Percentiles rank a stretch among this genome's conserved stretches.
Conservation (phyloP, 768 basidiomycete species). For the Lyophyllum semitale region DNA sequence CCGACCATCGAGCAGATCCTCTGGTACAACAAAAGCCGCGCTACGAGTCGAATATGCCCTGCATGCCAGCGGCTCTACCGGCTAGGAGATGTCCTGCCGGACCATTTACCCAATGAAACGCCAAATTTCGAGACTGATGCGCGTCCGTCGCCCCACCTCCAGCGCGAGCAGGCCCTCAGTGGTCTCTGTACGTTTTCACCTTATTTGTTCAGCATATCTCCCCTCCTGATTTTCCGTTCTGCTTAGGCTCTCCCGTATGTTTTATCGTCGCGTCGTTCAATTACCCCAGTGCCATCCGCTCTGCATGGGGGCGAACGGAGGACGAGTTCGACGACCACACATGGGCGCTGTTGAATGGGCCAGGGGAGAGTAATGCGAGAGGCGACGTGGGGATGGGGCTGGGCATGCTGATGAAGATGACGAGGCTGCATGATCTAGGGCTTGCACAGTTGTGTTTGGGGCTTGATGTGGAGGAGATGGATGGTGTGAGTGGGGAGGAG, state of each 20-base stretch:
- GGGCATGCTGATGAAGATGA: slow-evolving; percentile 74
- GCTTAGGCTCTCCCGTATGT: slow-evolving; percentile 75
- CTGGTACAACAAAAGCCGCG: slow-evolving; percentile 86
- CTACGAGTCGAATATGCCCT: slow-evolving; percentile 72
- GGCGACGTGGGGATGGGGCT: slow-evolving; percentile 39
- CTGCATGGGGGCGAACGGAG: slow-evolving; percentile 67
- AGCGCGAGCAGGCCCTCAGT: slow-evolving; percentile 69
- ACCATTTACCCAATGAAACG: slow-evolving; percentile 43
- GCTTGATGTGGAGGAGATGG: slow-evolving; percentile 20
- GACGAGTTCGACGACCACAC: slow-evolving; percentile 69
- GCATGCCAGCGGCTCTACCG: slow-evolving; percentile 74
- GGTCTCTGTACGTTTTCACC: slow-evolving; percentile 63
- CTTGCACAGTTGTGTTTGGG: slow-evolving; percentile 63
- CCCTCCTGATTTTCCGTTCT: background rate
- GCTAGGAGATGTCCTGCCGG: slow-evolving; percentile 64
- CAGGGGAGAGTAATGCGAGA: slow-evolving; percentile 37
- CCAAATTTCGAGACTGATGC: slow-evolving; percentile 12
- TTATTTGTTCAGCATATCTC: background rate
- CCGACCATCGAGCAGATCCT: slow-evolving; percentile 50
- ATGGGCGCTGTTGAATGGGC: slow-evolving; percentile 61
- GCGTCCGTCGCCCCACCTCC: slow-evolving; percentile 40
- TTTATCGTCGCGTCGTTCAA: slow-evolving; percentile 72
- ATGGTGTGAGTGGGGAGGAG: background rate
- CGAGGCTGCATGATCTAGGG: slow-evolving; percentile 71
- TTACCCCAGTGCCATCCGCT: slow-evolving; percentile 62